Base-by-base conservation (phyloP, 164 flowering plant species). In the Magnolia sinica region DNA sequence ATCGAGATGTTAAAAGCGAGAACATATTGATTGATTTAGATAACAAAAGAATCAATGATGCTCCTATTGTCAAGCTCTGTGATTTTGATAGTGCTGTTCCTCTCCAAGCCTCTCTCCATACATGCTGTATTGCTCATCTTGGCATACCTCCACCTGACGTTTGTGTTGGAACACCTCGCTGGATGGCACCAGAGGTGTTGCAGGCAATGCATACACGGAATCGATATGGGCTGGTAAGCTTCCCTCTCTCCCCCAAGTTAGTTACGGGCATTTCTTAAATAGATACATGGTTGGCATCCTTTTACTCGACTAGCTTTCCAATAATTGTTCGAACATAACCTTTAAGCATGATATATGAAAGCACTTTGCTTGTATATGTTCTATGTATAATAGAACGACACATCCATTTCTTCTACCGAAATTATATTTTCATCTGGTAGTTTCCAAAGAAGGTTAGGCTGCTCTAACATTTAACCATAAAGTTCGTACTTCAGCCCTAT, bases 161-260 rank as follows among this genome's bases (percentile, higher is more conserved):
- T 76, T 96, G 98, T 89, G 98, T 96, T 83, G 99, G 99, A 77
- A 96, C 99, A 13, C 97, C 97, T 76, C 89, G 93, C 29, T 96
- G 99, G 99, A 94, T 96, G 99, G 97, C 99, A 70, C 99, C 99
- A 7, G 99, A 96, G 81, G 96, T 96, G 81, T 80, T 91, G 74
- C 88, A 64, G 23, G 86, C 98, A 70, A 89, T 91, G 95, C 85
- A 91, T 75, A 80, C 79, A 50, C 83, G 72, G 20, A 76, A 82
- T 8, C 4, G 16, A 14, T 96, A 96, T 86, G 99, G 99, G 37
- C 77, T 94, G 88, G 99, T 94, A 81, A 82, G 90, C 77, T 49
- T 50, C 50, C 24, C 22, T 24, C 29, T 22, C 29, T 22, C 22
- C 22, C 24, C 7, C 24, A 66, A 66, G 8, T 66, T 66, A 8